phyloP scores from a whole-genome alignment of 1,139 yeast species.

The Geotrichum restrictum region DNA sequence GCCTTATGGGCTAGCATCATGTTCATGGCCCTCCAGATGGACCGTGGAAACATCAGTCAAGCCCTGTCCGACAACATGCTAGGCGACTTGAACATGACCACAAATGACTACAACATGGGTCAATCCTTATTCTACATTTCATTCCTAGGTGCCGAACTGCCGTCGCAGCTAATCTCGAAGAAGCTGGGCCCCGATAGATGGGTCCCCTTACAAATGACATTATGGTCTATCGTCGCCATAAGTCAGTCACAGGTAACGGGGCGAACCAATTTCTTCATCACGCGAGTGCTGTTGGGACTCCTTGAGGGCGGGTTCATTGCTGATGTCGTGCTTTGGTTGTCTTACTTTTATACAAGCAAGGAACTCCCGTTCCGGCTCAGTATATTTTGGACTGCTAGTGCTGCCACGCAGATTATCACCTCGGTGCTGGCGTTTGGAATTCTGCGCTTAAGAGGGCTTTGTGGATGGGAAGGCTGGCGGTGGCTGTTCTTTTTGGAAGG shows the following conservation, averaged over 20 bases:
- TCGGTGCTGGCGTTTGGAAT: conserved; percentile 47
- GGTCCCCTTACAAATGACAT: conserved; percentile 50
- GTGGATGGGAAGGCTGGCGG: conserved; percentile 49
- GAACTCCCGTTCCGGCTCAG: conserved; percentile 51
- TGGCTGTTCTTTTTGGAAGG: conserved; percentile 61
- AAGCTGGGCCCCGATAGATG: conserved; percentile 53
- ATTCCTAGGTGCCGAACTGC: conserved; percentile 50
- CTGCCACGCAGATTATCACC: conserved; percentile 31
- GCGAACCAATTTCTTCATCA: conserved; percentile 41
- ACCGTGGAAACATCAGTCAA: conserved; percentile 49
- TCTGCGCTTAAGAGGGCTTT: conserved; percentile 42
- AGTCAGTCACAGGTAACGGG: conserved; percentile 44
- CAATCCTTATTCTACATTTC: conserved; percentile 45
- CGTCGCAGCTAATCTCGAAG: conserved; percentile 52
- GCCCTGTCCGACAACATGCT: conserved; percentile 51
- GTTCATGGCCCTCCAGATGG: conserved; percentile 51
- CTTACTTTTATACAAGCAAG: conserved; percentile 50
- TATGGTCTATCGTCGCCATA: conserved; percentile 51
- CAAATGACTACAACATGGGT: conserved; percentile 50
- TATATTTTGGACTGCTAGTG: conserved; percentile 44
- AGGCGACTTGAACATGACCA: conserved; percentile 44
- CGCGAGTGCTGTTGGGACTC: conserved; percentile 47
- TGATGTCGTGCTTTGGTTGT: conserved; percentile 50
- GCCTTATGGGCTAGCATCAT: conserved; percentile 47
- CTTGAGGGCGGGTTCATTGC: conserved; percentile 57